phyloP scores from a whole-genome alignment of 768 basidiomycete species.

The Amanita subjunquillea region DNA sequence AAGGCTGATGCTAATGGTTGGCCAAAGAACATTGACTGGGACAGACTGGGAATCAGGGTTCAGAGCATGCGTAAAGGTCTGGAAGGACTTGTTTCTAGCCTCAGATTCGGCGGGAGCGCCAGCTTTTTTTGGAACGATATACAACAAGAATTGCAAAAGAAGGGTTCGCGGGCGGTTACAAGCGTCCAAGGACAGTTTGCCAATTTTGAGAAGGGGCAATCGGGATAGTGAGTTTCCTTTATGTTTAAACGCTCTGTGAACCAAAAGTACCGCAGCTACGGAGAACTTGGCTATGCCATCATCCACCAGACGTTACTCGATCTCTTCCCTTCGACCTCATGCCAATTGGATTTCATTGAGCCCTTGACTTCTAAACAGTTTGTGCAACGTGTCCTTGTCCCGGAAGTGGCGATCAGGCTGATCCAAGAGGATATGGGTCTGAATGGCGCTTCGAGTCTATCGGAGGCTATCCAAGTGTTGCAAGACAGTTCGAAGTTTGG shows the following conservation, averaged over 20 bases:
- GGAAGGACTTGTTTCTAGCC: slow-evolving; percentile 37
- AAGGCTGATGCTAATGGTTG: slow-evolving; percentile 63
- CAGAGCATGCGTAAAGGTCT: slow-evolving; percentile 36
- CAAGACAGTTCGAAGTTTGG: slow-evolving; percentile 78
- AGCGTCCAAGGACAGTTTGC: slow-evolving; percentile 69
- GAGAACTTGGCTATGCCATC: slow-evolving; percentile 74
- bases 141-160: slow-evolving; percentile 48
- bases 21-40: slow-evolving; percentile 68
- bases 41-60: slow-evolving; percentile 41
- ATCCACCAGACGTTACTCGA: slow-evolving; percentile 70
- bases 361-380: slow-evolving; percentile 73
- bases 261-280: slow-evolving; percentile 48
- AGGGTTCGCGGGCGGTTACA: slow-evolving; percentile 54
- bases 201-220: slow-evolving; percentile 74
- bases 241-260: neutral
- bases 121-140: slow-evolving; percentile 63
- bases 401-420: slow-evolving; percentile 75
- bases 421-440: slow-evolving; percentile 67
- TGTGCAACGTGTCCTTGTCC: slow-evolving; percentile 77
- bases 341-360: slow-evolving; percentile 40
- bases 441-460: slow-evolving; percentile 22
- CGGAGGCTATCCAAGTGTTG: slow-evolving; percentile 47
- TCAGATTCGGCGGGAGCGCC: slow-evolving; percentile 4
- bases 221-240: slow-evolving; percentile 66
- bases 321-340: slow-evolving; percentile 56